Conservation (phyloP, 495 filamentous ascomycete genomes). For the Hypoxylon intermedium region DNA sequence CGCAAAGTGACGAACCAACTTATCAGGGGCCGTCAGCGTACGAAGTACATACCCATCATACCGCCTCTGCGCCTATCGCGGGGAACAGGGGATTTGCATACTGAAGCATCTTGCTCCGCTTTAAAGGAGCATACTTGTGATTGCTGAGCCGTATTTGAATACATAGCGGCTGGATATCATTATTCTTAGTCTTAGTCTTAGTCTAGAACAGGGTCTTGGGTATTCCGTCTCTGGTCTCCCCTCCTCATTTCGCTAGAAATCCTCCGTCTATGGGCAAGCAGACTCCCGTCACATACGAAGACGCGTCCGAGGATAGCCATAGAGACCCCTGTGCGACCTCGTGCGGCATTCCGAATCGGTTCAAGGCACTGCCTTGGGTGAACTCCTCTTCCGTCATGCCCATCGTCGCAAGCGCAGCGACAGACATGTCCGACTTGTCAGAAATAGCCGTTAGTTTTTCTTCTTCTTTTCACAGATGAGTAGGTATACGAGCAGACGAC, state of each 20-base stretch:
- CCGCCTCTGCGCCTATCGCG: too few relatives aligned
- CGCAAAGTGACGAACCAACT: neutral
- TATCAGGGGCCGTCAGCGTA: neutral
- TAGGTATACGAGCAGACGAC: neutral
- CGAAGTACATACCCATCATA: too few relatives aligned
- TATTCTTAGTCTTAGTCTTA: neutral
- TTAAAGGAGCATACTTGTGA: too few relatives aligned
- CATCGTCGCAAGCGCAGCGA: constrained; percentile 30
- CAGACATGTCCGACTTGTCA: constrained; percentile 45
- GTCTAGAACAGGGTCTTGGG: neutral
- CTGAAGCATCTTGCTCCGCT: too few relatives aligned
- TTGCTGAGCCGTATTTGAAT: too few relatives aligned
- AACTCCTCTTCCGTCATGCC: constrained; percentile 39
- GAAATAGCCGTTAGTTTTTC: constrained; percentile 40
- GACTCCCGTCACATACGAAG: constrained; percentile 45
- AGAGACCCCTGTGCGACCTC: constrained; percentile 47
- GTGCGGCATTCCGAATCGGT: constrained; percentile 41
- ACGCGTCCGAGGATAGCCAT: constrained; percentile 44
- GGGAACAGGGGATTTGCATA: too few relatives aligned
- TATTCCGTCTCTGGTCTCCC: neutral
- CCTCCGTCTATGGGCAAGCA: constrained; percentile 46
- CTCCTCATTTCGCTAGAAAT: constrained; percentile 18
- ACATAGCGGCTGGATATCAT: too few relatives aligned
- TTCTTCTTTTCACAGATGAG: too few relatives aligned
- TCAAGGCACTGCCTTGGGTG: constrained; percentile 29